Conservation (phyloP, 176 grass and related monocot species). For the Oryza australiensis region DNA sequence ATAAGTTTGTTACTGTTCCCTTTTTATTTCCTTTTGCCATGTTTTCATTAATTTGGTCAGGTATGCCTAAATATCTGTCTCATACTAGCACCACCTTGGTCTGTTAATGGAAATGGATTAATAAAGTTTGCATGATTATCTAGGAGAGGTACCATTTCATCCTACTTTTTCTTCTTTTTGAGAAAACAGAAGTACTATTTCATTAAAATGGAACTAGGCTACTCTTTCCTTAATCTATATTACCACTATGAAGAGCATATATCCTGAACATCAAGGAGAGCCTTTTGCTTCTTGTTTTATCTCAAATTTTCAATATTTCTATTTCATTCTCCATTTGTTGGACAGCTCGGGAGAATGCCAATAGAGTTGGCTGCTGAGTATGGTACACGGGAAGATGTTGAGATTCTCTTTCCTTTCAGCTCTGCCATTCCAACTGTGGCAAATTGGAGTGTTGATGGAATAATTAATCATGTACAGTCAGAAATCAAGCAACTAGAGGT, state of each 20-base stretch:
- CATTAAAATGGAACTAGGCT: not conserved
- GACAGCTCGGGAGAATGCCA: constrained; percentile 47
- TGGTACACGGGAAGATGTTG: constrained; percentile 41
- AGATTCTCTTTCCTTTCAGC: constrained; percentile 48
- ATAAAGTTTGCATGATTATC: not conserved
- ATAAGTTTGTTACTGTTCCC: not conserved
- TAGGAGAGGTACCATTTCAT: not conserved
- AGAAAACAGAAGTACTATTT: too few relatives aligned
- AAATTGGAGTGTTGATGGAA: not conserved
- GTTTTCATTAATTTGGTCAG: not conserved
- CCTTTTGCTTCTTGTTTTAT: not conserved
- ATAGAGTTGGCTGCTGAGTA: constrained; percentile 54
- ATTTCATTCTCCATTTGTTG: not conserved
- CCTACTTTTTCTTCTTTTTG: too few relatives aligned
- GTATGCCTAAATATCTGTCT: not conserved
- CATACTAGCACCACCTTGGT: not conserved
- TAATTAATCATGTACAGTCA: not conserved
- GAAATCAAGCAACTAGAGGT: constrained; percentile 29
- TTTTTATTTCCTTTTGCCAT: not conserved
- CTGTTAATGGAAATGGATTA: constrained; percentile 2
- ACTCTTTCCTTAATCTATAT: not conserved
- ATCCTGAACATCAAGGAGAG: not conserved
- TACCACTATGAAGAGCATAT: not conserved
- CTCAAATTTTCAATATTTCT: not conserved
- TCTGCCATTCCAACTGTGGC: not conserved